A percentile compares a stretch with the other conserved stretches of the same genome.
These are phyloP conservation scores for Pyrenophora teres DNA, from an alignment of 2,329 filamentous ascomycete genomes.

Conservation along the genomic window DNA sequence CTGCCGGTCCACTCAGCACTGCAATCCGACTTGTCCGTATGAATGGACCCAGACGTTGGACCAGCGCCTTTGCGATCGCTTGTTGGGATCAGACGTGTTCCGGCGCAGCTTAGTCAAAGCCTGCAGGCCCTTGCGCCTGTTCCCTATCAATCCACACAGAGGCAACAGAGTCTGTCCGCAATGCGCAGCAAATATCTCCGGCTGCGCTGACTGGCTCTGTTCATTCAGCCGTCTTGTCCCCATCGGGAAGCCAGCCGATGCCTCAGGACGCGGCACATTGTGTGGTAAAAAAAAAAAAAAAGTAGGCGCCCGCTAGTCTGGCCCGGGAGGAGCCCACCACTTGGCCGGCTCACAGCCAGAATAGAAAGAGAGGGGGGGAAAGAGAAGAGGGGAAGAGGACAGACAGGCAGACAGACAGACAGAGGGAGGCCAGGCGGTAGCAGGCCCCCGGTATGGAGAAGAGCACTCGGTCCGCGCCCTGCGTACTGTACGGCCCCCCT, in stretches of 20 bases:
- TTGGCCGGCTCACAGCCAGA: slow-evolving; percentile 2
- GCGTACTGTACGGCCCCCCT: too few relatives aligned
- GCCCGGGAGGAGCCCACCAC: slow-evolving; percentile 14
- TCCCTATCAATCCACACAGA: slow-evolving; percentile 35
- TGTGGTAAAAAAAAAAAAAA: slow-evolving; percentile 24
- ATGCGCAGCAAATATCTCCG: slow-evolving; percentile 41
- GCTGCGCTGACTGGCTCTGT: slow-evolving; percentile 34
- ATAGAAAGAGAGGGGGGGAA: slow-evolving; percentile 5
- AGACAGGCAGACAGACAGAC: too few relatives aligned
- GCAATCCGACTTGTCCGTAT: slow-evolving; percentile 11
- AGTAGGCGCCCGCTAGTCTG: slow-evolving; percentile 44
- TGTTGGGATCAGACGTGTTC: slow-evolving; percentile 24
- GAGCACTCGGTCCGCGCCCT: too few relatives aligned
- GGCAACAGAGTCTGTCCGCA: slow-evolving; percentile 25
- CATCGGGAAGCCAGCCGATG: slow-evolving; percentile 44
- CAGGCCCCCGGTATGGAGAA: too few relatives aligned
- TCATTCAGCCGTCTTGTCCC: slow-evolving; percentile 44
- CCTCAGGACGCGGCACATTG: slow-evolving; percentile 31
- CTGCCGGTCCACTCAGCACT: slow-evolving; percentile 36
- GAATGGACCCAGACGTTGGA: slow-evolving; percentile 30
- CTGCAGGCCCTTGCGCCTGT: slow-evolving; percentile 20
- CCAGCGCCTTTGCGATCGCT: slow-evolving; percentile 32
- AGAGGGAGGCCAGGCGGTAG: too few relatives aligned
- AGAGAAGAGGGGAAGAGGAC: slow-evolving; percentile 7
- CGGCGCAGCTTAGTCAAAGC: slow-evolving; percentile 32